Base-by-base conservation (phyloP, 78 protist genomes). In the Speleostelium caveatum region DNA sequence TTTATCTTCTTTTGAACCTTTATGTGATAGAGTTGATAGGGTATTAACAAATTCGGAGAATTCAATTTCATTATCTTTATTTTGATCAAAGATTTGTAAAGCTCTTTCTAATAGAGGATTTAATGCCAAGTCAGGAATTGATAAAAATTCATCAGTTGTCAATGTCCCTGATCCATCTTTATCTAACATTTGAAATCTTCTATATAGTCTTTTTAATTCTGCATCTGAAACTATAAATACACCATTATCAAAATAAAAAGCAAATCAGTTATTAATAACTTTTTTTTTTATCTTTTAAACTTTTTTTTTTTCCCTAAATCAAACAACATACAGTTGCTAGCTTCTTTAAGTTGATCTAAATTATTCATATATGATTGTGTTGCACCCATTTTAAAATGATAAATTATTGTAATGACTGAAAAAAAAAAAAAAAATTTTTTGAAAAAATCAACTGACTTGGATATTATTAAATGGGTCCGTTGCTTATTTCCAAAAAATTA, bases 181-280 rank as follows among this genome's bases (percentile, higher is more conserved):
- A 92, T 97, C 99, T 22, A 97, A 94, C 73, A 86, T 88, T 62
- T 91, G 86, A 74, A 97, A 97, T 45, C 98, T 96, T 74, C 95
- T 78, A 72, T 96, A 95, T 61, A 97, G 73, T 60, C 75, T 86
- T 58, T 75, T 78, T 39, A 93, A 86, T 38, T 93, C 96, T 38
- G 80, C 45, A 16, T 93, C 96, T 39, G 89, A 77, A 67, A 93
- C 96, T 93, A 33, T 45, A 39, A 8, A 26, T 75, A 26, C 16
- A 63, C n/a, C n/a, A n/a, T n/a, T 72, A 68, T 2, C 19, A 21
- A 32, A 19, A 35, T 2, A 28, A 17, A 3, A 22, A 58, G 7
- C 6, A 16, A 32, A 19, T 5, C 3, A 3, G 30, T 61, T 32
- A 32, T 2, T 30, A 8, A 5, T 28, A 61, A 32, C 28, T 30